Conservation (phyloP, 2,329 filamentous ascomycete species). For the Alternaria burnsii region DNA sequence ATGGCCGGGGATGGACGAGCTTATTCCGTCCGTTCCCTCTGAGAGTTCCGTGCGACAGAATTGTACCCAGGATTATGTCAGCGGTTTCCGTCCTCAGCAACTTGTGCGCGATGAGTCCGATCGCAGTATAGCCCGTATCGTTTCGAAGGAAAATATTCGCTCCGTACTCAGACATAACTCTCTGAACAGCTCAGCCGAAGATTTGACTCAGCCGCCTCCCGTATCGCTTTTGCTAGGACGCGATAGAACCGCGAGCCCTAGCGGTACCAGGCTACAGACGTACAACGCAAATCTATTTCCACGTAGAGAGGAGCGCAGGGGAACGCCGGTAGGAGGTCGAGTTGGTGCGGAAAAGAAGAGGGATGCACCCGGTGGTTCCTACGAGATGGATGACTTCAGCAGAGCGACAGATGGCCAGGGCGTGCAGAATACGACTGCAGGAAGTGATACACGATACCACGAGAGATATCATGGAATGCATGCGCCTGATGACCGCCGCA, state of each 20-base stretch:
- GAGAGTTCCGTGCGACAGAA: slow-evolving; percentile 29
- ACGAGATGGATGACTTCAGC: background rate
- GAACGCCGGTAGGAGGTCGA: slow-evolving; percentile 20
- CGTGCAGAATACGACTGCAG: background rate
- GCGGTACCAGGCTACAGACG: slow-evolving; percentile 21
- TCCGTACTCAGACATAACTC: slow-evolving; percentile 31
- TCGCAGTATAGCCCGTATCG: slow-evolving; percentile 32
- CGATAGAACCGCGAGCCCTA: background rate
- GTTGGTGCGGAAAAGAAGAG: slow-evolving; percentile 8
- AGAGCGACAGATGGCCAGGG: background rate
- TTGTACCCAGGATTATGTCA: background rate
- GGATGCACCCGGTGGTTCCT: background rate
- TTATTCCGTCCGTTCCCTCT: slow-evolving; percentile 29
- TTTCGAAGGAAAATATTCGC: slow-evolving; percentile 48
- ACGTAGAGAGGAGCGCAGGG: slow-evolving; percentile 26
- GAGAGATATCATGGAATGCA: background rate
- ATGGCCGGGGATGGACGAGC: slow-evolving; percentile 18
- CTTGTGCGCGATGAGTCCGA: background rate
- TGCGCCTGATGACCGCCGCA: background rate
- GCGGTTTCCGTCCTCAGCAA: slow-evolving; percentile 7
- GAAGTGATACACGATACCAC: background rate
- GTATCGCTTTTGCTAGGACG: background rate
- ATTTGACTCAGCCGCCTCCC: slow-evolving; percentile 14
- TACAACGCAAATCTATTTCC: slow-evolving; percentile 46
- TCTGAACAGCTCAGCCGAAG: slow-evolving; percentile 30